Base-by-base conservation (phyloP, 805 yeast genomes). In the Candida nemodendra region DNA sequence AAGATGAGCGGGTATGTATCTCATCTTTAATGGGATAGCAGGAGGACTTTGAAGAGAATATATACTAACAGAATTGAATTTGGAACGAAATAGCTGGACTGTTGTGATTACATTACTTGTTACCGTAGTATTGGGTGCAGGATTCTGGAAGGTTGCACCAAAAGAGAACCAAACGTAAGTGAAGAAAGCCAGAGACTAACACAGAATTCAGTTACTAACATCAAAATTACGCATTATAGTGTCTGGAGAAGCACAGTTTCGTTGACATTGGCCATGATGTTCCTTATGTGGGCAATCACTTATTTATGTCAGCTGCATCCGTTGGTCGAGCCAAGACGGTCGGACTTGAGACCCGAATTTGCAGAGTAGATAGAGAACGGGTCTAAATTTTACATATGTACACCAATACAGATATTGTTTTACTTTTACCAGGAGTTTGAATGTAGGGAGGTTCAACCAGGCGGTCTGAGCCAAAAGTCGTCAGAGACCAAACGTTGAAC, bases 301-400 rank as follows among this genome's bases (percentile, higher is more conserved):
- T 89, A 88, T 58, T 69, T 89, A 48, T 73, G 79, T 41, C 97
- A 90, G 61, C 69, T 90, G 42, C 96, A 90, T 64, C 97, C 97
- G 5, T 71, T 90, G 55, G 95, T 87, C 42, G 88, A 78, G 29
- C 97, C 97, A 28, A 84, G 84, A 61, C 79, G 97, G 54, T 78
- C 95, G 1, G 96, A 90, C 56, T 66, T 89, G 60, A 81, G 96
- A 66, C 95, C 95, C 8, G 96, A 89, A 61, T 78, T 51, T 42
- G 72, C 73, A 9, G 73, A 66, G 37, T 52, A 47, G 34, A 16
- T 17, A 21, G 33, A 18, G 24, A 18, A 16, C n/a, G n/a, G n/a
- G n/a, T n/a, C n/a, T n/a, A n/a, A n/a, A n/a, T n/a, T n/a, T 21
- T 21, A 21, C 24, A 21, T 21, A 21, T 21, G 24, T 21, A 21